A percentile compares a stretch with the other conserved stretches of the same genome.
Evolutionary conservation across 1,139 yeast genomes (phyloP).

Genomic region (Hyphopichia buzzinii): DNA sequence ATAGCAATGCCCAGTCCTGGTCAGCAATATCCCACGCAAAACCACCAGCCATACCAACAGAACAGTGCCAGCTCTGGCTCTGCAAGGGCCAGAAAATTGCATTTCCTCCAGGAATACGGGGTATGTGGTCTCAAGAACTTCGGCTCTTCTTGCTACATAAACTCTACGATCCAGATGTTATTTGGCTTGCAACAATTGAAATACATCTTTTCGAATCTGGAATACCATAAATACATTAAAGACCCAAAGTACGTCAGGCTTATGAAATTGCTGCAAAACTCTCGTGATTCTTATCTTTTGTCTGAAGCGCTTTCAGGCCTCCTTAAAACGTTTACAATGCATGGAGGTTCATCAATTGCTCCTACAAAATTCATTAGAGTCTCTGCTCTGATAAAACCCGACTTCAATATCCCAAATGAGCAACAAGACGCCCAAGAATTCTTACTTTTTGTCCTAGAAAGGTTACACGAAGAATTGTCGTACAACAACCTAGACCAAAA

Average conservation of each 20-base stretch:
- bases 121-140: conserved; percentile 67
- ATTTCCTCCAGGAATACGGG: conserved; percentile 41
- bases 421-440: conserved; percentile 84
- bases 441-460: conserved; percentile 60
- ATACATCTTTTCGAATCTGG: conserved; percentile 39
- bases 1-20: no score
- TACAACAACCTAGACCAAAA: conserved; percentile 15
- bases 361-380: conserved; percentile 62
- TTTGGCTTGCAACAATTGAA: conserved; percentile 52
- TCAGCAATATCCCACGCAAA: no score
- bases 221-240: conserved; percentile 40
- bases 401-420: conserved; percentile 63
- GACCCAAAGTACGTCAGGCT: conserved; percentile 26
- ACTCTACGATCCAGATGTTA: conserved; percentile 64
- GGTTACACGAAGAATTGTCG: conserved; percentile 66
- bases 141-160: conserved; percentile 74
- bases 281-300: conserved; percentile 34
- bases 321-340: conserved; percentile 43
- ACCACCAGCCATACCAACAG: no score
- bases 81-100: conserved; percentile 39
- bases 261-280: conserved; percentile 19
- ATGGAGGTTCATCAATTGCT: conserved; percentile 62
- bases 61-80: no score
- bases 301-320: conserved; percentile 48
- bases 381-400: conserved; percentile 57